Evolutionary conservation across 208 protist genomes (phyloP).

Genomic region (Chromosphaera perkinsii): DNA sequence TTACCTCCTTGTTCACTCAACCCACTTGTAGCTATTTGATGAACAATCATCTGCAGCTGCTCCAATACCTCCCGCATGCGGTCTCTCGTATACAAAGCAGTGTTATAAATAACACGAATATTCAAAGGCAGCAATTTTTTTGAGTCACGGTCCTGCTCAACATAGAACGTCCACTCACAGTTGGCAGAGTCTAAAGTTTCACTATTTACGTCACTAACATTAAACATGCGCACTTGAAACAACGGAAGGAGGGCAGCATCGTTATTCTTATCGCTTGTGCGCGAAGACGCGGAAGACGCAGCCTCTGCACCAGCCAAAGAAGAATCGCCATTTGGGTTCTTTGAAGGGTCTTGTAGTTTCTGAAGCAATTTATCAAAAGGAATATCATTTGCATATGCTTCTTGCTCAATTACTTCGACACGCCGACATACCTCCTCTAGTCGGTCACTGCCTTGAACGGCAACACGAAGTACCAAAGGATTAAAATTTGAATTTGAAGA

Average conservation of each 20-base stretch:
- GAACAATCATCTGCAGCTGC: constrained; percentile 14
- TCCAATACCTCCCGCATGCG: constrained; percentile 18
- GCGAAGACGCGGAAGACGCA: too few species aligned
- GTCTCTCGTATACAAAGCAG: constrained; percentile 17
- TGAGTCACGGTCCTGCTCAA: constrained; percentile 34
- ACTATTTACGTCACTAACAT: constrained; percentile 23
- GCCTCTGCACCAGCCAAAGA: constrained; percentile 4
- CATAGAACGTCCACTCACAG: constrained; percentile 33
- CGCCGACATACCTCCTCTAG: constrained; percentile 5
- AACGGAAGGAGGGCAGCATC: not conserved
- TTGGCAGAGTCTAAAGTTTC: constrained; percentile 25
- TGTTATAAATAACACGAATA: constrained; percentile 28
- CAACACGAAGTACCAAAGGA: constrained; percentile 18
- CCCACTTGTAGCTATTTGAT: too few species aligned
- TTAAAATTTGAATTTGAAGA: constrained; percentile 20
- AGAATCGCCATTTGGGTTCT: not conserved
- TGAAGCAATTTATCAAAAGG: constrained; percentile 18
- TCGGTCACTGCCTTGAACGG: not conserved
- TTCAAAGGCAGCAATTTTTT: constrained; percentile 30
- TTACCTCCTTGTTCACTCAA: too few species aligned
- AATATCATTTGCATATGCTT: constrained; percentile 8
- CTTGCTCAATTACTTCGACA: constrained; percentile 6
- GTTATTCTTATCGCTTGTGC: too few species aligned
- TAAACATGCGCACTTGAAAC: constrained; percentile 27
- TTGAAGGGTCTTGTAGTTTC: not conserved